These are phyloP conservation scores for Cyclotella cryptica DNA, from an alignment of 108 stramenopile genomes.

Conservation along the genomic window DNA sequence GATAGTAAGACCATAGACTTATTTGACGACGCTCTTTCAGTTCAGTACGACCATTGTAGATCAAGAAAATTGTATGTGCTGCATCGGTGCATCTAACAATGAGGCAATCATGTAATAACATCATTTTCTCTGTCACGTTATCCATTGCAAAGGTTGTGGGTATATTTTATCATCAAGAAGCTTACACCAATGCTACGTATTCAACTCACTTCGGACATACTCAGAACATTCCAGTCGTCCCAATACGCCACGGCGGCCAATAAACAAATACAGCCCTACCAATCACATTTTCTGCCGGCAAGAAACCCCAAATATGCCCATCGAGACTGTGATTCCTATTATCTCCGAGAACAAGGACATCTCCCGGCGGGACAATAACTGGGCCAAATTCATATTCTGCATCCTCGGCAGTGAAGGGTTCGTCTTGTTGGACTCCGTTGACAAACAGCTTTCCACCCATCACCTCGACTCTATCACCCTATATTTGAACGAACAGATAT, in stretches of 20 bases:
- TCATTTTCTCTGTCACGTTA: too few species aligned
- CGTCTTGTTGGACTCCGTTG: conserved; percentile 90
- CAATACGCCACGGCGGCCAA: conserved; percentile 93
- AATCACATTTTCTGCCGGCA: conserved; percentile 63
- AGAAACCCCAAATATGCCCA: conserved; percentile 90
- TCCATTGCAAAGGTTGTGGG: too few species aligned
- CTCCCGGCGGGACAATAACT: conserved; percentile 81
- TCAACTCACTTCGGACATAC: background rate
- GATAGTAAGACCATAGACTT: background rate
- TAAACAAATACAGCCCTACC: conserved; percentile 87
- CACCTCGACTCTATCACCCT: conserved; percentile 91
- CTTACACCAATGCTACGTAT: background rate
- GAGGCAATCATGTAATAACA: too few species aligned
- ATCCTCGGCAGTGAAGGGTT: conserved; percentile 90
- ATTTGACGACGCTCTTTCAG: too few species aligned
- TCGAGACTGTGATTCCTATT: conserved; percentile 93
- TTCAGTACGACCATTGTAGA: too few species aligned
- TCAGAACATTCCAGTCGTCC: conserved; percentile 78
- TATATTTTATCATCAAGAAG: background rate
- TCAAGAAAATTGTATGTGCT: too few species aligned
- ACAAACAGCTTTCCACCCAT: conserved; percentile 88
- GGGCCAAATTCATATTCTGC: conserved; percentile 89
- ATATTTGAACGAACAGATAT: conserved; percentile 14
- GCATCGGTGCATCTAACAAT: too few species aligned
- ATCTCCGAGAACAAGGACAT: conserved; percentile 89